These are phyloP conservation scores for Ceraceosorus guamensis DNA, from an alignment of 1,284 basidiomycete genomes.

Conservation along the genomic window DNA sequence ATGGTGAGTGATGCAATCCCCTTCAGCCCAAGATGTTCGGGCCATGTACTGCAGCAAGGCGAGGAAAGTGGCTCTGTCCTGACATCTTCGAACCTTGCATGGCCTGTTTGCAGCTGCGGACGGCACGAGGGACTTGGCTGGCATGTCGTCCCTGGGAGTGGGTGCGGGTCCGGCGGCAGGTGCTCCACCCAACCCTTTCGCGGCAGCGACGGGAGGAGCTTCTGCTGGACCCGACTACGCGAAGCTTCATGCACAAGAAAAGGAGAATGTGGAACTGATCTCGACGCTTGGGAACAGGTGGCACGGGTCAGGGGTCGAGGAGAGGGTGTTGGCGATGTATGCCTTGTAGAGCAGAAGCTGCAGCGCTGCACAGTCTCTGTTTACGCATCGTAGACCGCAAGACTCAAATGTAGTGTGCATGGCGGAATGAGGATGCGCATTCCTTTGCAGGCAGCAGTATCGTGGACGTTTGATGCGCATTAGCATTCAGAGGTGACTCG, in stretches of 20 bases:
- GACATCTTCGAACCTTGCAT: neutral
- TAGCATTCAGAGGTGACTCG: too few species aligned
- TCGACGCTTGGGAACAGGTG: constrained; percentile 16
- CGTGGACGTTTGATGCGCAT: too few species aligned
- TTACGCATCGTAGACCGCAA: too few species aligned
- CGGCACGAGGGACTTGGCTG: constrained; percentile 47
- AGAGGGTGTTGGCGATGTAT: constrained; percentile 40
- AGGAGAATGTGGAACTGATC: constrained; percentile 78
- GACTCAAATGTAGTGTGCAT: too few species aligned
- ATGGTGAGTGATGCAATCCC: constrained; percentile 57
- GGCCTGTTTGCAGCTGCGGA: constrained; percentile 34
- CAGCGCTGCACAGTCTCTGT: too few species aligned
- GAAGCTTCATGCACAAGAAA: constrained; percentile 85
- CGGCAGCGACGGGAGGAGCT: constrained; percentile 16
- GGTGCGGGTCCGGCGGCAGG: constrained; percentile 21
- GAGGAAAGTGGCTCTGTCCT: neutral
- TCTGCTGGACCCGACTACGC: constrained; percentile 62
- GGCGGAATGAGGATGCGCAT: too few species aligned
- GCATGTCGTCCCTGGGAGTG: constrained; percentile 18
- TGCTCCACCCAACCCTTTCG: constrained; percentile 22
- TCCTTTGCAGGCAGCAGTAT: too few species aligned
- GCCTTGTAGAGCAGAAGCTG: too few species aligned
- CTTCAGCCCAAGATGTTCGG: too few species aligned
- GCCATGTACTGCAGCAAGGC: neutral
- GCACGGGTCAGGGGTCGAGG: constrained; percentile 46